These are phyloP conservation scores for Houttuynia cordata DNA, from an alignment of 164 flowering plant species.

Conservation along the genomic window DNA sequence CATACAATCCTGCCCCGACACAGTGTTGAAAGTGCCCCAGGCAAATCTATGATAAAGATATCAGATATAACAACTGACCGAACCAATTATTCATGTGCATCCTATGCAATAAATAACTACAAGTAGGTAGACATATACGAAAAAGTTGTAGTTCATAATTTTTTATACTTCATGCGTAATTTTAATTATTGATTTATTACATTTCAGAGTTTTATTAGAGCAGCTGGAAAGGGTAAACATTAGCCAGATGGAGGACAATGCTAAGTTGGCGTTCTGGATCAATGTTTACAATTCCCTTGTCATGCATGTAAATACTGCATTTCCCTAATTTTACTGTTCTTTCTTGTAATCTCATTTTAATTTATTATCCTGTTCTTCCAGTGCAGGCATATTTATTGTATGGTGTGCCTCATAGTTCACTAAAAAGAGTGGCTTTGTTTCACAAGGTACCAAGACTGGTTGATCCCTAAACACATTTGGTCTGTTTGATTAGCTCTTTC, in stretches of 20 bases:
- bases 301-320: conserved; percentile 61
- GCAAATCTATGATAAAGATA: conserved; percentile 54
- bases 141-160: neutral
- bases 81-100: conserved; percentile 49
- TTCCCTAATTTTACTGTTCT: neutral
- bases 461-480: neutral
- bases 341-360: conserved; percentile 1
- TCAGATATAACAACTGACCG: conserved; percentile 52
- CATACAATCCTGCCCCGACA: conserved; percentile 32
- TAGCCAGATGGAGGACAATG: conserved; percentile 48
- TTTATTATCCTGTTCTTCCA: conserved; percentile 5
- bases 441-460: conserved; percentile 50
- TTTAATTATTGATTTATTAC: conserved; percentile 4
- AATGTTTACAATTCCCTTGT: conserved; percentile 76
- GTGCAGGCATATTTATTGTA: conserved; percentile 76
- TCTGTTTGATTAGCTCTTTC: conserved; percentile 4
- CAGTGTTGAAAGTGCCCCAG: conserved; percentile 26
- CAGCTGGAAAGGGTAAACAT: conserved; percentile 64
- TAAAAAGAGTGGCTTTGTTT: conserved; percentile 81
- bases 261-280: conserved; percentile 87
- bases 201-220: conserved; percentile 66
- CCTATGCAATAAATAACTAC: conserved; percentile 61
- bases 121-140: conserved; percentile 29
- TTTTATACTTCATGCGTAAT: neutral
- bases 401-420: conserved; percentile 59